Base-by-base conservation (phyloP, 2,329 filamentous ascomycete species). In the Trichophyton simii region DNA sequence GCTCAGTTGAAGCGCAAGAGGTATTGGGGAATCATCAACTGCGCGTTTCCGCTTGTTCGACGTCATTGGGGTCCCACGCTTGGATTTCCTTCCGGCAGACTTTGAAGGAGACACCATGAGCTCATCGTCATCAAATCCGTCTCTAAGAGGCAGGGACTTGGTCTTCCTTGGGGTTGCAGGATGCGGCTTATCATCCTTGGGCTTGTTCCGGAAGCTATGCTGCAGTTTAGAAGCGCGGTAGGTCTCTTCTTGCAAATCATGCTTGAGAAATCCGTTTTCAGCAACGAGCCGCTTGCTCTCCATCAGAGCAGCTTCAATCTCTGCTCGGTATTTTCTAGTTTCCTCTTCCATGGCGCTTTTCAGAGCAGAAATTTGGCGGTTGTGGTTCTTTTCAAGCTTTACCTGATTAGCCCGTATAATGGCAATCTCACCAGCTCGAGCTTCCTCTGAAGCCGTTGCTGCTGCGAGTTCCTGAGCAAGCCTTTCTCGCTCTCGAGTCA, bases 51-150 rank as follows among this genome's bases (percentile, higher is more conserved):
- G 76, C 70, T 86, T 86, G 7, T 76, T 77, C n/a, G 77, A 76
- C 63, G 77, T 78, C 57, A 78, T 80, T 1, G 83, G 82, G 0
- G 83, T 85, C 9, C 72, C 71, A 50, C 79, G 75, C 68, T 80
- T 83, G 4, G 76, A 74, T 65, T 75, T 77, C 54, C 71, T 66
- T 42, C 68, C 66, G 6, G 70, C 71, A 7, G 77, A 75, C 65
- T 79, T 83, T 59, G 78, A 82, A 3, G 82, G 82, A 2, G 82
- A 84, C 0, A 77, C 70, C 64, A 80, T 75, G 61, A 86, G 77
- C 67, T 86, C 82, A 61, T 81, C 79, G 64, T 86, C 82, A 61
- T 85, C 82, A 67, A 87, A 87, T 18, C 84, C 84, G 72, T 87
- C 84, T 15, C 82, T 78, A 41, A 81, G 77, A 1, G 78, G 76